phyloP scores from a whole-genome alignment of 202 grass and related monocot species.

The Carex arenaria region DNA sequence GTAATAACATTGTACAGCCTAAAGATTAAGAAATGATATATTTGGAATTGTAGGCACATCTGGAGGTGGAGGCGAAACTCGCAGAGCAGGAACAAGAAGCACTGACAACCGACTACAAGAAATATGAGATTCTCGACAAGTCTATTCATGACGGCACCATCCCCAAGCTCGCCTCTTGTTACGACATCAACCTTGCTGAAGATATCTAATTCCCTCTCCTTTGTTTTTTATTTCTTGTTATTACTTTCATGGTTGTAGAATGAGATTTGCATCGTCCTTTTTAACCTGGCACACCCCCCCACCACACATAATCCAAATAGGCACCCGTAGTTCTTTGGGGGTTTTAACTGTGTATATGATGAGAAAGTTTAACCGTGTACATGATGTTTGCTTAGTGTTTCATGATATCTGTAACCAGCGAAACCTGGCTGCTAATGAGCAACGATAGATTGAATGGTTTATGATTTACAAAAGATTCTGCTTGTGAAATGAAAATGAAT shows the following conservation, averaged over 20 bases:
- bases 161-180: not conserved
- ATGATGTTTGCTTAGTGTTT: not conserved
- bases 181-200: not conserved
- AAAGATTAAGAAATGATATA: slow-evolving; percentile 11
- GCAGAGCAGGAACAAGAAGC: slow-evolving; percentile 44
- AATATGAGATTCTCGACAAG: slow-evolving; percentile 41
- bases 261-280: too few relatives aligned
- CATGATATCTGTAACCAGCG: not conserved
- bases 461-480: not conserved
- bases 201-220: not conserved
- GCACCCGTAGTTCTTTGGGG: too few relatives aligned
- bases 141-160: not conserved
- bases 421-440: not conserved
- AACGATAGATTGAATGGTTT: not conserved
- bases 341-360: not conserved
- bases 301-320: too few relatives aligned
- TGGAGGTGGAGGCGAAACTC: slow-evolving; percentile 43
- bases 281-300: too few relatives aligned
- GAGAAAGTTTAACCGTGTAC: not conserved
- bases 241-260: not conserved
- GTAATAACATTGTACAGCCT: not conserved
- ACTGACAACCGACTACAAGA: slow-evolving; percentile 39
- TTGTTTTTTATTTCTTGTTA: not conserved
- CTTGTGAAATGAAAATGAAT: not conserved
- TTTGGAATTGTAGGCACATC: slow-evolving; percentile 40